Base-by-base conservation (phyloP, 1,139 yeast genomes). In the Citeromyces siamensis region DNA sequence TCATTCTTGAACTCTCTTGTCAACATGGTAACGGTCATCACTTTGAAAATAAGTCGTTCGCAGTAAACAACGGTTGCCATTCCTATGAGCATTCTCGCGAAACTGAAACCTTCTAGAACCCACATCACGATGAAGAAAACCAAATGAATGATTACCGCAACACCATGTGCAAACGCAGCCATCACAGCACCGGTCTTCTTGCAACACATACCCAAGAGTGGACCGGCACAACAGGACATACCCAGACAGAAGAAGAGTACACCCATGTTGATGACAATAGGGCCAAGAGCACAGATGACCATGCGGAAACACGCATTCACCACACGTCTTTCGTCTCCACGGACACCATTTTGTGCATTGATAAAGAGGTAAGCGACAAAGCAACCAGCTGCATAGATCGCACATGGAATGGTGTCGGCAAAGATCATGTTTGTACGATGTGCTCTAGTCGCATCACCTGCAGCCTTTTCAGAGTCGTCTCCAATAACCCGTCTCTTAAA, bases 1-100 rank as follows among this genome's bases (percentile, higher is more conserved):
- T 93, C 98, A 52, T 85, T 88, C 76, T 88, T 90, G 69, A 86
- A 88, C 65, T 90, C 99, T 68, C 99, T 80, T 38, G 98, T 88
- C 58, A 90, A 71, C 63, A 78, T 65, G 47, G 74, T 62, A 40
- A 81, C 64, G 14, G 95, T 83, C 68, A 90, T 67, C 52, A 83
- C 60, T 68, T 90, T 86, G 73, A 90, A 83, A 47, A 90, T 61
- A 40, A 81, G 63, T 67, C 98, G 79, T 70, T 93, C 95, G 51
- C 83, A 66, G 62, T 88, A 83, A 47, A 88, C 70, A 73, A 81
- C 76, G 33, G 95, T 76, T 45, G 79, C 70, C 49, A 86, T 66
- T 59, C 98, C 98, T 46, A 88, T 63, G 59, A 90, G 69, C 75
- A 85, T 83, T 63, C 84, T 80, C 29, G 83, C 71, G 55, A 90